A percentile compares a stretch with the other conserved stretches of the same genome.
Evolutionary conservation across 257 asterid species (phyloP).

Genomic region (Capsicum rhomboideum): DNA sequence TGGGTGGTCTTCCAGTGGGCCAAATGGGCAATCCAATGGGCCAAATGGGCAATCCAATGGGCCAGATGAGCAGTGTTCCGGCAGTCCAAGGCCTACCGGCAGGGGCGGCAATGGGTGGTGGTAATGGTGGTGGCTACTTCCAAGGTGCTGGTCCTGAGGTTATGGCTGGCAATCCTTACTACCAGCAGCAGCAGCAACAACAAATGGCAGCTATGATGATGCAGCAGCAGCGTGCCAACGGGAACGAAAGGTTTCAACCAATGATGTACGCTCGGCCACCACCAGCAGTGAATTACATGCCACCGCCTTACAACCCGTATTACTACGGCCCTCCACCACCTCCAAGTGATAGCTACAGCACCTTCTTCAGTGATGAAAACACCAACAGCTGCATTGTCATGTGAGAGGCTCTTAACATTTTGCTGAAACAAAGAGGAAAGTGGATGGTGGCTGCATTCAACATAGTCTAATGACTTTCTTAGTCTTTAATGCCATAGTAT

Average conservation of each 20-base stretch:
- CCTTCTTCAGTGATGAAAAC: constrained; percentile 20
- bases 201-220: constrained; percentile 87
- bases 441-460: constrained; percentile 9
- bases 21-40: constrained; percentile 19
- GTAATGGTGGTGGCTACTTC: constrained; percentile 31
- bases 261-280: constrained; percentile 99
- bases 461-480: not conserved
- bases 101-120: constrained; percentile 24
- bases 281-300: constrained; percentile 82
- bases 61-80: constrained; percentile 57
- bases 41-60: constrained; percentile 25
- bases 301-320: constrained; percentile 47
- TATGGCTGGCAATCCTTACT: constrained; percentile 53
- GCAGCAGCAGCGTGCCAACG: constrained; percentile 82
- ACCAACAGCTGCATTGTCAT: constrained; percentile 19
- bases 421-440: not conserved
- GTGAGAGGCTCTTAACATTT: not conserved
- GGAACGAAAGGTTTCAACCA: constrained; percentile 93
- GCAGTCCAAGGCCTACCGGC: constrained; percentile 70
- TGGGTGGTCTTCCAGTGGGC: constrained; percentile 20
- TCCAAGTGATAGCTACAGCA: constrained; percentile 9
- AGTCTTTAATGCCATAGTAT: constrained; percentile 5
- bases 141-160: constrained; percentile 46
- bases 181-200: constrained; percentile 53
- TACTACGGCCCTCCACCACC: constrained; percentile 2